Base-by-base conservation (phyloP, 2,329 filamentous ascomycete species). In the Fusarium robinianum region DNA sequence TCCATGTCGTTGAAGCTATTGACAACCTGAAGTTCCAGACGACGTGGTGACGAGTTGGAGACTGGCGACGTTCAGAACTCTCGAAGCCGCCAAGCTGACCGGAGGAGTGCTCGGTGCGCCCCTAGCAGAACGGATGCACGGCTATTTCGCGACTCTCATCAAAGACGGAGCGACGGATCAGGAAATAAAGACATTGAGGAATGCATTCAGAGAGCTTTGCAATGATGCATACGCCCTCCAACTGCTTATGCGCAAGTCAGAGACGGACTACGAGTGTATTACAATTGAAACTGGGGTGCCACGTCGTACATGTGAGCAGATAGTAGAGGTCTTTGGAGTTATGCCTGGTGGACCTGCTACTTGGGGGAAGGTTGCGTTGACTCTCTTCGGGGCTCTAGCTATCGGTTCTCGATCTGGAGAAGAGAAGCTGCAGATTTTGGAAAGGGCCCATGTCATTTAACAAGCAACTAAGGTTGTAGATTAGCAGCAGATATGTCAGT, bases 201-300 rank as follows among this genome's bases (percentile, higher is more conserved):
- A 12, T 3, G 26, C 6, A 0, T 40, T 46, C 8, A 8, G 12
- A 14, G 5, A 26, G 11, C 30, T 40, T 16, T 46, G 42, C 15
- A 15, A 36, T 3, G 17, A 40, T 5, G 30, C 31, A 22, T 46
- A 26, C 26, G 4, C 25, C n/a, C 31, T 46, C 2, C 42, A 11
- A 30, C 25, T 46, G 8, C 36, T 46, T 6, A 46, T 40, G 30
- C 42, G 42, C 14, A 46, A 31, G 19, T 46, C 35, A 1, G 31
- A 8, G 27, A 15, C 27, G 12, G 12, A 21, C 8, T 46, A 46
- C 9, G 15, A 15, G 2, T 40, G 25, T 10, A 12, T 26, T 10
- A 4, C 8, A 8, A 3, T 40, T 5, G 3, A 4, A 6, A 5
- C n/a, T 26, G 16, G 29, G 7, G 2, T n/a, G 8, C 6, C 25